phyloP scores from a whole-genome alignment of 1,284 basidiomycete genomes.

The Cryptococcus neoformans region DNA sequence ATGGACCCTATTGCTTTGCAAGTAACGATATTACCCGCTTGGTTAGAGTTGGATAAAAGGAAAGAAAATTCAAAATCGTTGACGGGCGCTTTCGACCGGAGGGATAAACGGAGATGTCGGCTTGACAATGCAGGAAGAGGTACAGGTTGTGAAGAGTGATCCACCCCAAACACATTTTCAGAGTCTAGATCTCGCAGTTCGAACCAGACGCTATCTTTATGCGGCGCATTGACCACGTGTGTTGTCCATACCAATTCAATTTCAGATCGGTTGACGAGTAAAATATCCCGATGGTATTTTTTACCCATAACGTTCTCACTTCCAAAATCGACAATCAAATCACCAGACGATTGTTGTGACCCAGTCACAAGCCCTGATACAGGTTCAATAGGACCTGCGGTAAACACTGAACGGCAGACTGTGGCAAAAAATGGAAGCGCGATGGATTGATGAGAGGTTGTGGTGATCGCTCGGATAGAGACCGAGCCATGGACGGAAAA shows the following conservation, averaged over 20 bases:
- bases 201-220: conserved; percentile 45
- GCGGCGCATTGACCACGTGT: conserved; percentile 32
- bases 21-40: conserved; percentile 42
- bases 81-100: conserved; percentile 30
- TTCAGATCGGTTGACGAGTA: conserved; percentile 46
- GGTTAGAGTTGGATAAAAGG: conserved; percentile 41
- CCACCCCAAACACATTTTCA: conserved; percentile 47
- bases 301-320: conserved; percentile 38
- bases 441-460: conserved; percentile 22
- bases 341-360: conserved; percentile 33
- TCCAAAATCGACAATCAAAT: conserved; percentile 41
- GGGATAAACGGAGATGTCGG: conserved; percentile 38
- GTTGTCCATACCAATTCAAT: conserved; percentile 46
- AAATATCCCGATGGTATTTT: conserved; percentile 41
- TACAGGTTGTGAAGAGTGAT: conserved; percentile 37
- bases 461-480: conserved; percentile 30
- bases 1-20: conserved; percentile 38
- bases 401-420: conserved; percentile 44
- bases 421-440: conserved; percentile 45
- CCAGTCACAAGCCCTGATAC: conserved; percentile 29
- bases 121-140: conserved; percentile 42
- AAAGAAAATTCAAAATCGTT: conserved; percentile 45
- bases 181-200: conserved; percentile 46
- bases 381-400: conserved; percentile 39
- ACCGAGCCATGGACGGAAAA: conserved; percentile 46